A percentile compares a stretch with the other conserved stretches of the same genome.
Conservation (phyloP, 2,329 filamentous ascomycete genomes). For the Ambrosiella xylebori region DNA sequence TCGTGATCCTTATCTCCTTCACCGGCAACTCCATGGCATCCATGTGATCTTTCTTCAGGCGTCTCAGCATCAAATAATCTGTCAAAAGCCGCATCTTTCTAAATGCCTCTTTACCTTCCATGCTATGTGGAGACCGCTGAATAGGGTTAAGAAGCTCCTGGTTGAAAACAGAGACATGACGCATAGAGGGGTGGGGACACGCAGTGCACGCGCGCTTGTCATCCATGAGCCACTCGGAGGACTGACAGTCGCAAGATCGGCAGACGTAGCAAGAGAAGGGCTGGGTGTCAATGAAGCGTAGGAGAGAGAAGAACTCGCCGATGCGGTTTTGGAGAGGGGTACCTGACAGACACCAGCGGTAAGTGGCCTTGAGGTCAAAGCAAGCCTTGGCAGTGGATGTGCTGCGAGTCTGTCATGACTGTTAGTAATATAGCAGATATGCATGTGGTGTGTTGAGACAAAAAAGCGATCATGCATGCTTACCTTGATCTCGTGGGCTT, state of each 20-base stretch:
- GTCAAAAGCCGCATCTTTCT: conserved; percentile 74
- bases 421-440: background rate
- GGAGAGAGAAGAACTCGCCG: conserved; percentile 86
- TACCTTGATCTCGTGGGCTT: conserved; percentile 85
- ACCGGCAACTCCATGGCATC: conserved; percentile 91
- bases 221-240: conserved; percentile 69
- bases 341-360: conserved; percentile 91
- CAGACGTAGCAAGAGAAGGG: conserved; percentile 93
- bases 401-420: conserved; percentile 43
- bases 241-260: conserved; percentile 65
- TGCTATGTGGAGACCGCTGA: conserved; percentile 41
- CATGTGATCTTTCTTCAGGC: conserved; percentile 84
- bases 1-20: conserved; percentile 81
- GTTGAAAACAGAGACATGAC: conserved; percentile 54
- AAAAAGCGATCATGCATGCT: conserved; percentile 9
- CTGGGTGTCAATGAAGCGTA: conserved; percentile 75
- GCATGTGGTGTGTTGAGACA: background rate
- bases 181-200: conserved; percentile 23
- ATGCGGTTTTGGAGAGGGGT: conserved; percentile 95
- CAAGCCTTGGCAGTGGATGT: conserved; percentile 90
- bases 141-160: conserved; percentile 85
- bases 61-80: conserved; percentile 85
- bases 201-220: conserved; percentile 48
- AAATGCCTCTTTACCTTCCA: conserved; percentile 52
- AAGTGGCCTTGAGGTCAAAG: conserved; percentile 71